Percentiles rank a stretch among this genome's conserved stretches.
phyloP scores from a whole-genome alignment of 2,329 filamentous ascomycete genomes.

The Lecanicillium sp. region DNA sequence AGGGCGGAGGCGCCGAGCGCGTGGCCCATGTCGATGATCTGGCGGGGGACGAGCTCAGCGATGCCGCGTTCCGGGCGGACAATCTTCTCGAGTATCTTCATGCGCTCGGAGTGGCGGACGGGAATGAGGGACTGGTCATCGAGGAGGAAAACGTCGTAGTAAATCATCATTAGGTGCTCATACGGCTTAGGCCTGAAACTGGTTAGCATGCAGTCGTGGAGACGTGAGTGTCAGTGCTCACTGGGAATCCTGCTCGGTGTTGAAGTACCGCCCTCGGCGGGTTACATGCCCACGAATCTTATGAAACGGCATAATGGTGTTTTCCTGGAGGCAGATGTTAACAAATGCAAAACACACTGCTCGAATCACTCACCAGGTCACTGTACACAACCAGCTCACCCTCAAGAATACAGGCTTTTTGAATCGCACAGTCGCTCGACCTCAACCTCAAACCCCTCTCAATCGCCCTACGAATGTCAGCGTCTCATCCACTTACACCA shows the following conservation, averaged over 20 bases:
- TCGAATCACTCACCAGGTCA: conserved; percentile 48
- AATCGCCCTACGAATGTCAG: conserved; percentile 43
- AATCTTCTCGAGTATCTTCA: conserved; percentile 52
- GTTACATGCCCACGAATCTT: conserved; percentile 76
- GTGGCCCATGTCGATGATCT: conserved; percentile 59
- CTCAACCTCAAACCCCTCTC: conserved; percentile 59
- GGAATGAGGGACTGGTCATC: conserved; percentile 48
- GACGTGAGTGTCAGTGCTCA: conserved; percentile 29
- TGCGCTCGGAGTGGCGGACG: conserved; percentile 51
- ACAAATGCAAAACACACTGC: too few relatives aligned
- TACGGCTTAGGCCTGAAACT: conserved; percentile 36
- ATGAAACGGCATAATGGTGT: conserved; percentile 67
- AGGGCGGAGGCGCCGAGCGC: conserved; percentile 47
- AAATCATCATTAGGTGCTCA: conserved; percentile 57
- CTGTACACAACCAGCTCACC: conserved; percentile 78
- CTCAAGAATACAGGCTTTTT: conserved; percentile 67
- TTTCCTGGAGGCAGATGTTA: conserved; percentile 35
- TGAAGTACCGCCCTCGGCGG: conserved; percentile 64
- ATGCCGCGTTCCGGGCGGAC: conserved; percentile 49
- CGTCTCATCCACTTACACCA: neutral
- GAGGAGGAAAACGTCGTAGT: conserved; percentile 51
- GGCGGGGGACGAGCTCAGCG: conserved; percentile 60
- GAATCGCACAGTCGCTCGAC: conserved; percentile 50
- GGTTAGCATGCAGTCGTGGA: conserved; percentile 19
- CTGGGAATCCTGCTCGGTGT: conserved; percentile 63